Evolutionary conservation across 1,284 basidiomycete genomes (phyloP), one percentile per base, ranked within the genome.

Genomic region (Malassezia yamatoensis): DNA sequence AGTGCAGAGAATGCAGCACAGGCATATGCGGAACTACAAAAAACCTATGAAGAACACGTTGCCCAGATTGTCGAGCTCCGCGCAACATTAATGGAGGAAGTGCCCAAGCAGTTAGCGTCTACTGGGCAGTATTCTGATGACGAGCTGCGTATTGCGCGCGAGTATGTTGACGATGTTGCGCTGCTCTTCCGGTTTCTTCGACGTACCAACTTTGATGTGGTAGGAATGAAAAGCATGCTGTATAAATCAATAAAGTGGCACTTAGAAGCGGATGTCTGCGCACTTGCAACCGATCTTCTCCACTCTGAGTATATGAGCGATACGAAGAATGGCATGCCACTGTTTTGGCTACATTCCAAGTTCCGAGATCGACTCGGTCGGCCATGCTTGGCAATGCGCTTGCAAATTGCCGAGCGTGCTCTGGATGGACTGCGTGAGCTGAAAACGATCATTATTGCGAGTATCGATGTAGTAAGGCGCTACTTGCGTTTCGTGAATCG

Each of bases 361-460:
- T 65, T 72, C 35, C 59, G 49, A 11, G 74, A 75, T 49, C 45
- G 60, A 12, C 67, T 65, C 42, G 64, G 64, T 5, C 54, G 74
- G 13, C 72, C 71, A 1, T 65, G 64, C 34, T 67, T 67, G 9
- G 42, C 71, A 15, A 64, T 75, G 59, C 64, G 54, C 36, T 58
- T 75, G 11, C 58, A 63, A 34, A 58, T 61, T 18, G 57, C 74
- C 10, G 70, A 71, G 51, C 53, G 72, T 11, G 65, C 61, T 5
- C 60, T 54, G 0, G 62, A 67, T 2, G 63, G 64, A 40, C 57
- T 74, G 34, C 68, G 70, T 24, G 65, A 70, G 52, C 49, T 70
- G 38, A 71, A 70, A 43, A 65, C 72, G 52, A 71, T 64, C 55
- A 68, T 75, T 16, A 68, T 72, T 21, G 70, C 64, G 11, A 62